phyloP scores from a whole-genome alignment of 140 eudicot species.

The Stevia rebaudiana region DNA sequence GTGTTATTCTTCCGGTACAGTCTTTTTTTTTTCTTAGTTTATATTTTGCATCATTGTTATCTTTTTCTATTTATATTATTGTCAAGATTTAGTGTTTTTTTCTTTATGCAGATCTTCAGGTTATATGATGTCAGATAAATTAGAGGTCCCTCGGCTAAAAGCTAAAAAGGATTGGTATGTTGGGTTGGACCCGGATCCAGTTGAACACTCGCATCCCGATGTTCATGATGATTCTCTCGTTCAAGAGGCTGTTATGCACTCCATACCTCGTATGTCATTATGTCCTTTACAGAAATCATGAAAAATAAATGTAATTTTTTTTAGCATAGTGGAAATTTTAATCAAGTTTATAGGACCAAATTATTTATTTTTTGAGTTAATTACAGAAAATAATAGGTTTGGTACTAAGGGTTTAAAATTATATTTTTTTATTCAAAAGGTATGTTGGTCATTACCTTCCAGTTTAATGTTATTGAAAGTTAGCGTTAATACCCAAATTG shows the following conservation, averaged over 20 bases:
- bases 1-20: slow-evolving; percentile 91
- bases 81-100: slow-evolving; percentile 8
- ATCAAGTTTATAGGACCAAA: no score
- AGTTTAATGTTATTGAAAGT: no score
- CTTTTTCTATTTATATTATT: slow-evolving; percentile 3
- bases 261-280: slow-evolving; percentile 48
- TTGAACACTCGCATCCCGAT: slow-evolving; percentile 94
- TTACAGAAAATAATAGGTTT: no score
- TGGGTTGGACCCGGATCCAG: slow-evolving; percentile 79
- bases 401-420: no score
- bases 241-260: slow-evolving; percentile 59
- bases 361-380: no score
- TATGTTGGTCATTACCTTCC: no score
- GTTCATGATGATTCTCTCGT: slow-evolving; percentile 73
- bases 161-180: slow-evolving; percentile 90
- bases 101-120: slow-evolving; percentile 68
- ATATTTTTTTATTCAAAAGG: no score
- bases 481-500: no score
- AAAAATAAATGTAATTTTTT: not conserved
- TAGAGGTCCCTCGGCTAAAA: slow-evolving; percentile 80
- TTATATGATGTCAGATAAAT: slow-evolving; percentile 88
- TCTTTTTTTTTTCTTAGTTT: slow-evolving; percentile 3
- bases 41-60: not conserved
- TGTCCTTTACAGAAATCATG: not conserved
- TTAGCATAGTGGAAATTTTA: no score